These are phyloP conservation scores for Harrya chromipes DNA, from an alignment of 768 basidiomycete genomes.

Conservation along the genomic window DNA sequence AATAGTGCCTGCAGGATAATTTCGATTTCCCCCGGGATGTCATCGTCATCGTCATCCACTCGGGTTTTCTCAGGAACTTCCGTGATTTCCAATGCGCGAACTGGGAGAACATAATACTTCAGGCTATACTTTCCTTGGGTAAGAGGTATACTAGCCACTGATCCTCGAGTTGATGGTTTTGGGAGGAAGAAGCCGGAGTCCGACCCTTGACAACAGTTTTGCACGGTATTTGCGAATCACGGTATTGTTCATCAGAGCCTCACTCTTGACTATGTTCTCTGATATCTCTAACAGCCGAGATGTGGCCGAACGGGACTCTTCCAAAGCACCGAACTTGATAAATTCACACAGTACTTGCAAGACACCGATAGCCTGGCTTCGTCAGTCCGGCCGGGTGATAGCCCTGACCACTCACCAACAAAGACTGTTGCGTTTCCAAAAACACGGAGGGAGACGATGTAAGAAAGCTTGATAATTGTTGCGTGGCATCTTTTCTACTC, in stretches of 20 bases:
- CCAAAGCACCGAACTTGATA: slow-evolving; percentile 57
- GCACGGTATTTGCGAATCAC: slow-evolving; percentile 63
- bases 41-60: slow-evolving; percentile 40
- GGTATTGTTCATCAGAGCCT: slow-evolving; percentile 51
- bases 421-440: slow-evolving; percentile 39
- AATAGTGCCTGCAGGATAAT: slow-evolving; percentile 69
- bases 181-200: slow-evolving; percentile 58
- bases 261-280: slow-evolving; percentile 38
- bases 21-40: slow-evolving; percentile 81
- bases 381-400: not conserved
- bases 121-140: slow-evolving; percentile 25
- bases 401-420: slow-evolving; percentile 43
- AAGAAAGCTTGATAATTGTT: slow-evolving; percentile 52
- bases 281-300: slow-evolving; percentile 46
- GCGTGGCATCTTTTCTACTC: slow-evolving; percentile 55
- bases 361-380: slow-evolving; percentile 58
- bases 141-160: slow-evolving; percentile 37
- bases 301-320: slow-evolving; percentile 46
- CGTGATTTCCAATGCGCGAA: slow-evolving; percentile 23
- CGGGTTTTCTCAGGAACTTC: slow-evolving; percentile 6
- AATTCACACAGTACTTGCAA: slow-evolving; percentile 71
- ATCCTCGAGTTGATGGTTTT: slow-evolving; percentile 33
- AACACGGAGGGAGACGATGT: slow-evolving; percentile 43
- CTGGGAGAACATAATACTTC: slow-evolving; percentile 21
- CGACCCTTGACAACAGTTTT: slow-evolving; percentile 68